Conservation (phyloP, 306 rosid species). For the Crotalaria pallida region DNA sequence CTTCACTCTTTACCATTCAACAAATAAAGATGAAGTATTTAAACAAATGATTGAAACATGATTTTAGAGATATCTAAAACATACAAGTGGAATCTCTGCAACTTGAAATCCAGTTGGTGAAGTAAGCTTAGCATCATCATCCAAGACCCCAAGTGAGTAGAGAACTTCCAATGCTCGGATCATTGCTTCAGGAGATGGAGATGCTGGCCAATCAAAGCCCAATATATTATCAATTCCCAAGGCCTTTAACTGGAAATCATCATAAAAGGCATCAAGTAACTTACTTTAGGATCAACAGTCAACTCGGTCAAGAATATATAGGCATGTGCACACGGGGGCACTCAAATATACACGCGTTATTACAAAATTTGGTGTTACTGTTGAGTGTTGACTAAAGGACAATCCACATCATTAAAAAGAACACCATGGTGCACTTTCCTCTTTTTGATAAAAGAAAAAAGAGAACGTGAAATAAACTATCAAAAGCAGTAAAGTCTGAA, state of each 20-base stretch:
- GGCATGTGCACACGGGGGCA: too few species aligned
- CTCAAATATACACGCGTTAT: not conserved
- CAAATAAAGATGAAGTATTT: slow-evolving; percentile 9
- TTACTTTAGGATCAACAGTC: slow-evolving; percentile 16
- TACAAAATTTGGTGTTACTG: not conserved
- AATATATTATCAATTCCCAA: slow-evolving; percentile 90
- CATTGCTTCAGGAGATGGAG: slow-evolving; percentile 97
- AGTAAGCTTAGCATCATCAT: slow-evolving; percentile 92
- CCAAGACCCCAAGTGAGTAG: slow-evolving; percentile 82
- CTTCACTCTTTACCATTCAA: not conserved
- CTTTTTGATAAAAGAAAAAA: not conserved
- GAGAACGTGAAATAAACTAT: not conserved
- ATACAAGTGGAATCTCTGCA: slow-evolving; percentile 93
- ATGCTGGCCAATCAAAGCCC: slow-evolving; percentile 97
- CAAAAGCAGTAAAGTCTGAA: not conserved
- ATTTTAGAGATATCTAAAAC: slow-evolving; percentile 21
- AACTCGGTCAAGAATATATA: not conserved
- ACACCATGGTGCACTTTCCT: not conserved
- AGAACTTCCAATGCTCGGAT: slow-evolving; percentile 89
- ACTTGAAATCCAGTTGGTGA: slow-evolving; percentile 94
- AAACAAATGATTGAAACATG: slow-evolving; percentile 17
- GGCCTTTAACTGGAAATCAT: slow-evolving; percentile 67
- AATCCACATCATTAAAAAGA: not conserved
- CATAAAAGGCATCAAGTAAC: slow-evolving; percentile 16
- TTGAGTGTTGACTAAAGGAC: not conserved